Evolutionary conservation across 495 filamentous ascomycete genomes (phyloP).

Genomic region (Penicillium antarcticum): DNA sequence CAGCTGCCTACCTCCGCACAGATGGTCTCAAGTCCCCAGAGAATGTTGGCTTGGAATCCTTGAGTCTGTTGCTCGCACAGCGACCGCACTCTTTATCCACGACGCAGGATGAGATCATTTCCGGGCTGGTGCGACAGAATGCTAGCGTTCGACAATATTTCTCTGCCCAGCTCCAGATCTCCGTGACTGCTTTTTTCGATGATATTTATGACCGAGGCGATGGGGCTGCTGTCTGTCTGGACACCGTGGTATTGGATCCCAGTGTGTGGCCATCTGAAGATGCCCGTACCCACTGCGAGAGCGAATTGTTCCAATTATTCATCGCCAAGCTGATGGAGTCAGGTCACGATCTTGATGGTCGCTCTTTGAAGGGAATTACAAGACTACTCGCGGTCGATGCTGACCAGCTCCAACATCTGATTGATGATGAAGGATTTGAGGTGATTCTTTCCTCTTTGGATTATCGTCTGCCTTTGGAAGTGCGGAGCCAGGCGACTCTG

Average conservation of each 20-base stretch:
- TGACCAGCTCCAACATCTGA: conserved; percentile 54
- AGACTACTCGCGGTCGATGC: conserved; percentile 60
- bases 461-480: conserved; percentile 61
- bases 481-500: conserved; percentile 72
- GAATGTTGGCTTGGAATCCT: conserved; percentile 50
- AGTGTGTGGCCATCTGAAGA: conserved; percentile 55
- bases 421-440: conserved; percentile 77
- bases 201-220: conserved; percentile 59
- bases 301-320: conserved; percentile 64
- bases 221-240: conserved; percentile 54
- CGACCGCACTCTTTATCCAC: conserved; percentile 35
- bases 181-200: conserved; percentile 53
- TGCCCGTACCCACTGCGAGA: conserved; percentile 45
- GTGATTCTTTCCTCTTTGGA: conserved; percentile 77
- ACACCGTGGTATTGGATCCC: conserved; percentile 54
- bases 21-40: conserved; percentile 50
- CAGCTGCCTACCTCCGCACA: conserved; percentile 49
- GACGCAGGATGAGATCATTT: conserved; percentile 56
- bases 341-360: conserved; percentile 55
- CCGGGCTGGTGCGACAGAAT: conserved; percentile 55
- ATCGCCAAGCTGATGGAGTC: conserved; percentile 62
- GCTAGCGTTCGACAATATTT: conserved; percentile 54
- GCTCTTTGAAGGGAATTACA: conserved; percentile 60
- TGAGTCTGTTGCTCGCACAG: conserved; percentile 51
- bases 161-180: conserved; percentile 44